Conservation (phyloP, 2,329 filamentous ascomycete species). For the Coleophoma cylindrospora region DNA sequence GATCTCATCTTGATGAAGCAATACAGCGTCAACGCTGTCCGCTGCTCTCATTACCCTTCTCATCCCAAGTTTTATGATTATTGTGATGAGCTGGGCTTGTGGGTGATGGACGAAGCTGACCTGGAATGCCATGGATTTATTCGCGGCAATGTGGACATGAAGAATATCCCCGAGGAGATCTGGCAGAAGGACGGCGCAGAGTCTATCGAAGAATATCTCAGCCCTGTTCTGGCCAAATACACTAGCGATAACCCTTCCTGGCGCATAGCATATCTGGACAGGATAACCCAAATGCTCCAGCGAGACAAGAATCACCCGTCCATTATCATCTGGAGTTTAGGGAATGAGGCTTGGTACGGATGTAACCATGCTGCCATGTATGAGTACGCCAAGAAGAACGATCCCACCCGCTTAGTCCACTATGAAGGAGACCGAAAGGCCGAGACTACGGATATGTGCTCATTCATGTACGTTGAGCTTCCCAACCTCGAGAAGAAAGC, state of each 20-base stretch:
- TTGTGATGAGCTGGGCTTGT: constrained; percentile 57
- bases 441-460: constrained; percentile 2
- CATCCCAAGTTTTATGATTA: constrained; percentile 53
- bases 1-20: constrained; percentile 65
- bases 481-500: constrained; percentile 2
- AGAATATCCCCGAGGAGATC: neutral
- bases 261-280: constrained; percentile 46
- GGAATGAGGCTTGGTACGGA: constrained; percentile 51
- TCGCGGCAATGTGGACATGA: neutral
- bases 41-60: constrained; percentile 60
- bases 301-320: constrained; percentile 49
- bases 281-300: constrained; percentile 43
- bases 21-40: constrained; percentile 65
- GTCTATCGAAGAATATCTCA: too few species aligned
- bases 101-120: constrained; percentile 46
- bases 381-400: constrained; percentile 3
- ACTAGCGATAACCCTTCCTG: constrained; percentile 38
- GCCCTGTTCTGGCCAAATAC: constrained; percentile 22
- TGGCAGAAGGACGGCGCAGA: constrained; percentile 25
- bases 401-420: constrained; percentile 2
- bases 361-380: constrained; percentile 49
- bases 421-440: constrained; percentile 4
- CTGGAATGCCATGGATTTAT: constrained; percentile 42
- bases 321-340: constrained; percentile 49
- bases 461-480: constrained; percentile 3